phyloP scores from a whole-genome alignment of 2,329 filamentous ascomycete genomes.

The Cladosporium sp. region DNA sequence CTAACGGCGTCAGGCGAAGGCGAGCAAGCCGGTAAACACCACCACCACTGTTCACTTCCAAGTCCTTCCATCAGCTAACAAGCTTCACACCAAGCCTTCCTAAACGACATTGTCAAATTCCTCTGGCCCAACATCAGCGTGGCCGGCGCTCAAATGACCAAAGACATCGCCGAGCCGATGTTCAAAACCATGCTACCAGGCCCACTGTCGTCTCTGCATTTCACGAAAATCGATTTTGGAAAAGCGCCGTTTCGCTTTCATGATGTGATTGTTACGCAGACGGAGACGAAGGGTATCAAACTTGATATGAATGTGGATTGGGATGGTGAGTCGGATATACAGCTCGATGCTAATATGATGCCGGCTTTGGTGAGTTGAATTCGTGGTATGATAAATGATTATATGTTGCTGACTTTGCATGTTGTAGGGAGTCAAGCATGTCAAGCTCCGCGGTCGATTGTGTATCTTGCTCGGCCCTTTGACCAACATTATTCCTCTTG shows the following conservation, averaged over 20 bases:
- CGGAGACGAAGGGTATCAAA: conserved; percentile 42
- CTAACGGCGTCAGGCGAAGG: conserved; percentile 39
- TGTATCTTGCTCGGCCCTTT: conserved; percentile 43
- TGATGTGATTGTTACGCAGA: conserved; percentile 44
- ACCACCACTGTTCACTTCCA: no score
- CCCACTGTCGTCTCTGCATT: conserved; percentile 40
- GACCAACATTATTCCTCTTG: conserved; percentile 44
- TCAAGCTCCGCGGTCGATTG: conserved; percentile 42
- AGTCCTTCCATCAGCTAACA: no score
- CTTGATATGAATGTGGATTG: conserved; percentile 46
- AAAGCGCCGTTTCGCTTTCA: conserved; percentile 37
- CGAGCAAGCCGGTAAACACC: conserved; percentile 34
- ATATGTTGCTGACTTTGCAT: neutral
- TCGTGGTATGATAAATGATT: neutral
- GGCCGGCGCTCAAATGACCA: conserved; percentile 41
- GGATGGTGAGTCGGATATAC: conserved; percentile 45
- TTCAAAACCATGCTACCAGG: conserved; percentile 44
- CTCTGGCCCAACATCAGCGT: conserved; percentile 49
- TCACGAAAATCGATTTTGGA: conserved; percentile 45
- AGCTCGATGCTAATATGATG: conserved; percentile 42
- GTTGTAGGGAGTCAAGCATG: conserved; percentile 41
- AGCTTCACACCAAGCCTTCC: conserved; percentile 33
- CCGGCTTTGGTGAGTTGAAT: conserved; percentile 37
- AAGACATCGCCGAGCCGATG: conserved; percentile 47
- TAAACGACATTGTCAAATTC: conserved; percentile 46